Conservation (phyloP, 1,284 basidiomycete genomes). For the Ceratorhiza oryzae-sativae region DNA sequence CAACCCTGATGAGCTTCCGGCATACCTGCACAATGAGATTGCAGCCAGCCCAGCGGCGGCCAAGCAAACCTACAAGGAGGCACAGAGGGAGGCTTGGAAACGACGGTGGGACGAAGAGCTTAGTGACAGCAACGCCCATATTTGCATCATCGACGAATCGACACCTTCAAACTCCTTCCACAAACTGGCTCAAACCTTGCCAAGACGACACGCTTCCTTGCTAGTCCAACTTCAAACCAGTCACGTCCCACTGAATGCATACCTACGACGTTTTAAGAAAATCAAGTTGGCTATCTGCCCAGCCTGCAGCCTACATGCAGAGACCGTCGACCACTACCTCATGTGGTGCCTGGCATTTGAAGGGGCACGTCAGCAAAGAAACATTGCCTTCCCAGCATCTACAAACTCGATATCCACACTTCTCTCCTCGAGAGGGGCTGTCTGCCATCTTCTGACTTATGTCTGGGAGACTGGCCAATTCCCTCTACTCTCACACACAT, state of each 20-base stretch:
- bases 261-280: not conserved
- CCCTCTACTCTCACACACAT: not conserved
- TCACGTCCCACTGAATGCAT: not conserved
- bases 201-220: not conserved
- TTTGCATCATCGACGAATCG: not conserved
- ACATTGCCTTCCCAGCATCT: not conserved
- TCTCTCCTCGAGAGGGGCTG: not conserved
- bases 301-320: not conserved
- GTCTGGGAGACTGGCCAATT: not conserved
- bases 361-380: not conserved
- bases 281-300: not conserved
- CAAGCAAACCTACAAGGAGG: not conserved
- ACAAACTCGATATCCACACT: not conserved
- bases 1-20: slow-evolving; percentile 35
- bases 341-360: slow-evolving; percentile 1
- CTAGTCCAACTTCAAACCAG: slow-evolving; percentile 1
- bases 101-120: not conserved
- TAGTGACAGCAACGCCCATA: not conserved
- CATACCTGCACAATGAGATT: slow-evolving; percentile 34
- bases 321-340: not conserved
- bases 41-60: not conserved
- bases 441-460: not conserved
- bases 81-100: not conserved
- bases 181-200: slow-evolving; percentile 5
- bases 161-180: not conserved